Evolutionary conservation across 2,329 filamentous ascomycete species (phyloP), one percentile per base, ranked within the genome.

Genomic region (Colletotrichum nymphaeae): DNA sequence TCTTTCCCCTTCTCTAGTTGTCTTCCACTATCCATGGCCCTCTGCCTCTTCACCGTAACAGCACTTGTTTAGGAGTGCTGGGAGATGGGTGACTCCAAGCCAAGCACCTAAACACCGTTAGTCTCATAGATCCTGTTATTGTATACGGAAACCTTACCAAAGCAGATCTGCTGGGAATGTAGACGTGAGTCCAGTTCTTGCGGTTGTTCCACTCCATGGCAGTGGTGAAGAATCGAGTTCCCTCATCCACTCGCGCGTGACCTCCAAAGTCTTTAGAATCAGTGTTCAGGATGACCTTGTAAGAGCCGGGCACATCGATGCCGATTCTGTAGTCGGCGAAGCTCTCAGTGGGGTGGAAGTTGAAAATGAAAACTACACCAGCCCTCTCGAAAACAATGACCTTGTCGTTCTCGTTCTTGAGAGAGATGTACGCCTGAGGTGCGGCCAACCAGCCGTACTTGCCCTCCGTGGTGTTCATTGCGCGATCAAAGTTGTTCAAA

Each of bases 391-490:
- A 99, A 4, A 98, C 95, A 76, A 99, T 91, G 56, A 98, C 92
- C 86, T 98, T 99, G 85, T 99, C 97, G 24, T 84, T 87, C 80
- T 98, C 95, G 81, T 99, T 92, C 89, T 98, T 99, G 77, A 98
- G 88, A 74, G 94, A 97, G 79, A 99, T 92, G 81, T 97, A 97
- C 0, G 95, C 97, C 84, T 98, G 96, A 0, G 92, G 86, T 1
- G 93, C 86, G 80, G 94, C 92, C 49, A 99, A 88, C 97, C 97
- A 99, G 76, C 95, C 95, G 80, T 96, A 97, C 83, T 95, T 95
- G 74, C 91, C 90, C 83, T 99, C 97, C 1, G 91, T 91, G 75
- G 90, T 87, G 84, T 99, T 97, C 95, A 99, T 98, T 75, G 92
- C 89, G 72, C 92, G 89, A 86, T 99, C 97, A 82, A 98, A 99